These are phyloP conservation scores for Diaporthe sp. DNA, from an alignment of 2,329 filamentous ascomycete genomes.

Conservation along the genomic window DNA sequence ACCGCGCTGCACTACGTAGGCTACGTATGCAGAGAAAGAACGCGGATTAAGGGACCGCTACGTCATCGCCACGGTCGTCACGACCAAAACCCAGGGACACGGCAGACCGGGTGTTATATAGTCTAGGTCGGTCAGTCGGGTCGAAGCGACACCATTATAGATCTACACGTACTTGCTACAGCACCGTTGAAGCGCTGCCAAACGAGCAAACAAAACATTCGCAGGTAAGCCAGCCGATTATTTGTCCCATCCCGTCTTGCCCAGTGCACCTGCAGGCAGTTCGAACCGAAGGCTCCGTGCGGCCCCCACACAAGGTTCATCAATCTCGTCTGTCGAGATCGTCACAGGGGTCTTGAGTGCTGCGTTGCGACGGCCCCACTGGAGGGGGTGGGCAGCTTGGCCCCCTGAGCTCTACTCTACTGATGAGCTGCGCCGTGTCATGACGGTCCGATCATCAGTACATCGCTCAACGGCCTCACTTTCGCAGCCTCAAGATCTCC, in stretches of 20 bases:
- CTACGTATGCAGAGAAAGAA: not conserved
- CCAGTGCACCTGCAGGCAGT: not conserved
- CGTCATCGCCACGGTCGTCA: constrained; percentile 27
- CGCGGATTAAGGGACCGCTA: constrained; percentile 14
- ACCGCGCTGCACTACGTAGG: not conserved
- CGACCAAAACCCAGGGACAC: not conserved
- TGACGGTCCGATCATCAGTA: constrained; percentile 1
- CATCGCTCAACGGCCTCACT: constrained; percentile 9
- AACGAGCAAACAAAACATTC: not conserved
- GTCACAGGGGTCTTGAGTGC: constrained; percentile 28
- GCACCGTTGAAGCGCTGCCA: not conserved
- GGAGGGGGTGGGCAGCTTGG: constrained; percentile 27
- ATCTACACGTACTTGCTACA: not conserved
- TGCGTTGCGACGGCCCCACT: constrained; percentile 9
- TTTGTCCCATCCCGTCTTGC: not conserved
- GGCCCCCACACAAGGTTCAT: constrained; percentile 30
- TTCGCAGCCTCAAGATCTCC: not conserved
- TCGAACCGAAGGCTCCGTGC: constrained; percentile 25
- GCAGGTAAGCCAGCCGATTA: not conserved
- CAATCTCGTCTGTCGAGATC: constrained; percentile 31
- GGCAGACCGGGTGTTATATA: not conserved
- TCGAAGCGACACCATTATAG: not conserved
- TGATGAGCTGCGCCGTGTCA: constrained; percentile 27
- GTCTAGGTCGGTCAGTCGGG: not conserved
- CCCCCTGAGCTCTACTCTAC: not conserved